A percentile compares a stretch with the other conserved stretches of the same genome.
Conservation (phyloP, 2,329 filamentous ascomycete species). For the Lachnellula arida region DNA sequence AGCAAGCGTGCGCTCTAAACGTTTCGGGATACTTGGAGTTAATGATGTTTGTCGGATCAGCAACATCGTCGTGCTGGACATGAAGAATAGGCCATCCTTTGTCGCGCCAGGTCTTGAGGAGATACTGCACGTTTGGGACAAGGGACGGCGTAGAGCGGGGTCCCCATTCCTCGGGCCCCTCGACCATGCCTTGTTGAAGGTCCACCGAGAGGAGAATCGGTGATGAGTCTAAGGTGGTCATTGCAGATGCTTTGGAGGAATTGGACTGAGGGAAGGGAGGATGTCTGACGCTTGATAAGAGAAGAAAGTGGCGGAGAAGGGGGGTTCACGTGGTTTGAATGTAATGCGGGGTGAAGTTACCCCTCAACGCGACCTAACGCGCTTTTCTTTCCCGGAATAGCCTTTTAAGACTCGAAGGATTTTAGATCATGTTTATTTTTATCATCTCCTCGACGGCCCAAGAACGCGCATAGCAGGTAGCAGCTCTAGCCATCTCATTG, state of each 20-base stretch:
- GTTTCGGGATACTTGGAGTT: conserved; percentile 9
- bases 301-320: not conserved
- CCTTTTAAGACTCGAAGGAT: not conserved
- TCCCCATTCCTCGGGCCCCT: conserved; percentile 13
- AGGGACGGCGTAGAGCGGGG: conserved; percentile 23
- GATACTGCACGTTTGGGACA: conserved; percentile 9
- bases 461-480: too few species aligned
- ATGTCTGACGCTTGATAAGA: too few species aligned
- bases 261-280: not conserved
- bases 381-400: not conserved
- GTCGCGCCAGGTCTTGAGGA: conserved; percentile 19
- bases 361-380: not conserved
- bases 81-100: conserved; percentile 18
- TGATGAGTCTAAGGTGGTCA: not conserved
- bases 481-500: not conserved
- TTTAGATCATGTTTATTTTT: not conserved
- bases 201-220: conserved; percentile 23
- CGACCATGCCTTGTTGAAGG: conserved; percentile 20
- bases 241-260: not conserved
- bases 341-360: not conserved
- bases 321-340: not conserved
- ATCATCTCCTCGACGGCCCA: not conserved
- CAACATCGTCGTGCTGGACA: conserved; percentile 18
- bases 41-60: conserved; percentile 13
- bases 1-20: conserved; percentile 15